phyloP scores from a whole-genome alignment of 345 rosid genomes.

The Populus nigra region DNA sequence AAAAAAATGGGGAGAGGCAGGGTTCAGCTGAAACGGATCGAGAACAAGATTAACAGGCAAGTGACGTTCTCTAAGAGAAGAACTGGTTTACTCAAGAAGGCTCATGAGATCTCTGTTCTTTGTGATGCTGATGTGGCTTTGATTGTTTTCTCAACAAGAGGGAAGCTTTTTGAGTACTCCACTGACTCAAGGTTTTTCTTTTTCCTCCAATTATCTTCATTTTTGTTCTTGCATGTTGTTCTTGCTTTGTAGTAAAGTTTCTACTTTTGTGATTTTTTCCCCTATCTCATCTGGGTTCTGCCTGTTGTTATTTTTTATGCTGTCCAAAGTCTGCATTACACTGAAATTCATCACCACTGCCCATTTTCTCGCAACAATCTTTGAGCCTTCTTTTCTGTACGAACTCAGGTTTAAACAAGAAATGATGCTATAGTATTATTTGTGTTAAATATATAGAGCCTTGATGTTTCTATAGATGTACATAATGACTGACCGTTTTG shows the following conservation, averaged over 20 bases:
- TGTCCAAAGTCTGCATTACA: constrained; percentile 16
- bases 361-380: neutral
- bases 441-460: neutral
- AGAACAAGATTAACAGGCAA: constrained; percentile 88
- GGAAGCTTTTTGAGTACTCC: constrained; percentile 78
- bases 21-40: constrained; percentile 86
- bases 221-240: neutral
- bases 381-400: neutral
- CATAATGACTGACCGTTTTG: neutral
- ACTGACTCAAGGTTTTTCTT: constrained; percentile 55
- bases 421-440: neutral
- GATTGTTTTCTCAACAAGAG: constrained; percentile 78
- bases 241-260: neutral
- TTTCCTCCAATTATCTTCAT: neutral
- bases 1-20: constrained; percentile 78
- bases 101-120: constrained; percentile 83
- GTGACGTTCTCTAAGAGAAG: constrained; percentile 88
- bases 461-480: neutral
- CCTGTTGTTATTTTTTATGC: neutral
- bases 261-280: neutral
- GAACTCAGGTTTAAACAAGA: neutral
- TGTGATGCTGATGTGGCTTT: constrained; percentile 82
- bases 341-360: constrained; percentile 1
- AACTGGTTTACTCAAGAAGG: constrained; percentile 74
- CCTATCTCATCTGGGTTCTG: neutral